Base-by-base conservation (phyloP, 2,329 filamentous ascomycete species). In the Colletotrichum cordylinicola region DNA sequence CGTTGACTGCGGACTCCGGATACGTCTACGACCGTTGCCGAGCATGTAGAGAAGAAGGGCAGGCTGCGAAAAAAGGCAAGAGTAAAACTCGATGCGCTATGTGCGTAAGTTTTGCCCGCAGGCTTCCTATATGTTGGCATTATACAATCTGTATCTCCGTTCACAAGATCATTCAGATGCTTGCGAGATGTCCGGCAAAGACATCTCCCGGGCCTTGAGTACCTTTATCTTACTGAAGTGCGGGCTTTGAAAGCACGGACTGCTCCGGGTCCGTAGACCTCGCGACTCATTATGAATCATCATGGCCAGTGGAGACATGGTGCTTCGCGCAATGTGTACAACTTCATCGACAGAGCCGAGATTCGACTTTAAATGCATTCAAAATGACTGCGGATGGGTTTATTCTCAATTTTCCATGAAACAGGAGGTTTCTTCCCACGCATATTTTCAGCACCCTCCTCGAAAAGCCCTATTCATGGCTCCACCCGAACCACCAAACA, bases 181-280 rank as follows among this genome's bases (percentile, higher is more conserved):
- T 48, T 48, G 43, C 43, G 10, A 12, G n/a, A 13, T 0, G 1
- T 4, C 43, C n/a, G 43, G 43, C 43, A 48, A 48, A 48, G 43
- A 48, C n/a, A 21, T 48, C 43, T n/a, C n/a, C 43, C 43, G 43
- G n/a, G 9, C 18, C 43, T 48, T 48, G 43, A 6, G 43, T 0
- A 48, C 18, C 6, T n/a, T 2, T 12, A 21, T 48, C 5, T 21
- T n/a, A 21, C 43, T 21, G 10, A 0, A 21, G 18, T 21, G 18
- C 18, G 43, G 43, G n/a, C 43, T 48, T 48, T 21, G 0, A 13
- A 48, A 13, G n/a, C 43, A 48, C 43, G n/a, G 43, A 48, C 43
- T 48, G 0, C 43, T 48, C n/a, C 43, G n/a, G n/a, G 10, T 3
- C 43, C 10, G 0, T 13, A 48, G 2, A 21, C n/a, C 0, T 0